Evolutionary conservation across 2,329 filamentous ascomycete species (phyloP).

Genomic region (Arthroderma sp.): DNA sequence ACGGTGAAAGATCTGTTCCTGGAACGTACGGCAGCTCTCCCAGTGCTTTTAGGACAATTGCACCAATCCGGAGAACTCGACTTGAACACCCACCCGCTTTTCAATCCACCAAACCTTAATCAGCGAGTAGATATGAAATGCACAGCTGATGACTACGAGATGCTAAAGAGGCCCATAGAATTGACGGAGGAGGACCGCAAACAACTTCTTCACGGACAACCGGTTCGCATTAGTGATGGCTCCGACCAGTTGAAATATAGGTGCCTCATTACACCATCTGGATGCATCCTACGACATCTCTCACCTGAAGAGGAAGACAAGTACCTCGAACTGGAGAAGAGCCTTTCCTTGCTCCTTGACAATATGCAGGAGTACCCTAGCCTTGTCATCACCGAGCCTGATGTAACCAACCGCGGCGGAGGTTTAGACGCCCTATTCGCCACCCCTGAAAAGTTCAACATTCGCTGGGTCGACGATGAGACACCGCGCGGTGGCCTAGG

Average conservation of each 20-base stretch:
- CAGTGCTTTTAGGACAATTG: constrained; percentile 25
- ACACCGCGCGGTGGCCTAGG: constrained; percentile 15
- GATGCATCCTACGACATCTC: constrained; percentile 32
- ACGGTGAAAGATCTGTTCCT: constrained; percentile 29
- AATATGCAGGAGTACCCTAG: constrained; percentile 27
- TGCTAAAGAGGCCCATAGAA: constrained; percentile 25
- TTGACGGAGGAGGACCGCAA: constrained; percentile 32
- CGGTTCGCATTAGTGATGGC: constrained; percentile 23
- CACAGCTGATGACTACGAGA: constrained; percentile 26
- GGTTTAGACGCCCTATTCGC: constrained; percentile 33
- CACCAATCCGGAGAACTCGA: constrained; percentile 25
- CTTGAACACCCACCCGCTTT: constrained; percentile 26
- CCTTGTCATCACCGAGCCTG: constrained; percentile 24
- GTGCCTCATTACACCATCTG: constrained; percentile 33
- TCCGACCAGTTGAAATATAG: constrained; percentile 26
- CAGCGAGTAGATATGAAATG: constrained; percentile 32
- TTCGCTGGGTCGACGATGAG: constrained; percentile 31
- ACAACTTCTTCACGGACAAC: constrained; percentile 27
- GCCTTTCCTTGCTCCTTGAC: constrained; percentile 18
- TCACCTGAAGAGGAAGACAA: constrained; percentile 33
- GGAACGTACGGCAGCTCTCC: constrained; percentile 27
- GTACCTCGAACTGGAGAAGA: constrained; percentile 33
- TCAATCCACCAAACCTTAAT: constrained; percentile 28
- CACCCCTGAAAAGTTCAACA: constrained; percentile 32
- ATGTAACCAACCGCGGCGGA: constrained; percentile 31